Conservation (phyloP, 2,329 filamentous ascomycete genomes). For the Colletotrichum siamense region DNA sequence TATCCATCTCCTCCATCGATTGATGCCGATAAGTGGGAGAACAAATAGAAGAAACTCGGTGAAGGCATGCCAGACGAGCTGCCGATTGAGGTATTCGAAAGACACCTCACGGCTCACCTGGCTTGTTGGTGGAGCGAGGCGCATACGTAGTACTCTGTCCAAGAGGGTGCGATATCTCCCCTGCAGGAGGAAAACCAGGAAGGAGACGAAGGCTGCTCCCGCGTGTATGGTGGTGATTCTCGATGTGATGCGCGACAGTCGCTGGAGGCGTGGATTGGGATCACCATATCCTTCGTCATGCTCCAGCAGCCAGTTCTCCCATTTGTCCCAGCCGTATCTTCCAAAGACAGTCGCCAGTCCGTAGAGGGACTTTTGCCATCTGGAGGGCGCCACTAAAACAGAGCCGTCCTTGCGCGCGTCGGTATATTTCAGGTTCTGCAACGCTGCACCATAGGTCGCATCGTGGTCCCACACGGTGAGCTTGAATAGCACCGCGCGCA, state of each 20-base stretch:
- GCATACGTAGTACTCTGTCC: slow-evolving; percentile 83
- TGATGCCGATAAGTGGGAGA: slow-evolving; percentile 93
- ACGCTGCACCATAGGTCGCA: slow-evolving; percentile 88
- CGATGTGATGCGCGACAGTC: slow-evolving; percentile 74
- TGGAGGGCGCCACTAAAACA: slow-evolving; percentile 73
- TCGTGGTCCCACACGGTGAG: slow-evolving; percentile 96
- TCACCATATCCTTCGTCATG: slow-evolving; percentile 75
- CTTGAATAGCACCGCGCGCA: slow-evolving; percentile 88
- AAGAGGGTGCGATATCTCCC: slow-evolving; percentile 90
- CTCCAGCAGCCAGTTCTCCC: slow-evolving; percentile 85
- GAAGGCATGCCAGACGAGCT: slow-evolving; percentile 99
- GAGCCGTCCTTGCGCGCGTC: slow-evolving; percentile 75
- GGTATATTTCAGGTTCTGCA: slow-evolving; percentile 90
- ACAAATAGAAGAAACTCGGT: slow-evolving; percentile 98
- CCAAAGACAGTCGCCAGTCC: slow-evolving; percentile 87
- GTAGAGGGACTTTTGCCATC: slow-evolving; percentile 83
- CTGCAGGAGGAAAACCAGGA: slow-evolving; percentile 89
- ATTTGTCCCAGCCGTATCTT: slow-evolving; percentile 88
- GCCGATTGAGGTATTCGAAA: slow-evolving; percentile 96
- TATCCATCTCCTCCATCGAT: slow-evolving; percentile 92
- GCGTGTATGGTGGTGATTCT: slow-evolving; percentile 77
- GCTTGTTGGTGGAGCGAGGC: slow-evolving; percentile 82
- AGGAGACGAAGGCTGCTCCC: slow-evolving; percentile 81
- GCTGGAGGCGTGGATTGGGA: slow-evolving; percentile 53
- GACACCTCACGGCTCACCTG: slow-evolving; percentile 91